Base-by-base conservation (phyloP, 192 early-diverging fungal genomes). In the Spizellomyces sp. region DNA sequence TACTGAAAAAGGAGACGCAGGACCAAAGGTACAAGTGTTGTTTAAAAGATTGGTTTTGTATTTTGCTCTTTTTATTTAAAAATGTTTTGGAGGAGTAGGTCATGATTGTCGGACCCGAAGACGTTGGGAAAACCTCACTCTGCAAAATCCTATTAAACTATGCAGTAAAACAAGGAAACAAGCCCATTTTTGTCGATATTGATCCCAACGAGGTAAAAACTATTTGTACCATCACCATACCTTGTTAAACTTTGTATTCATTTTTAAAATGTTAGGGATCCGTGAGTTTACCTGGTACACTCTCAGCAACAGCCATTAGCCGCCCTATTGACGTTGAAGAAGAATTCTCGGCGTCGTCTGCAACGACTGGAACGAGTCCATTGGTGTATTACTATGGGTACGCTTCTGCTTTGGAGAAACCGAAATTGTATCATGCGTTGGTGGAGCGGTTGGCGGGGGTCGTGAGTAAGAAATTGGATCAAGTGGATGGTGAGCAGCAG, bases 341-440 rank as follows among this genome's bases (percentile, higher is more conserved):
- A 54, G 82, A 82, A 9, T 91, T 98, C 70, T 83, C 86, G 22
- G 89, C 89, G 0, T 86, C 90, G 1, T 85, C 90, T 48, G 86
- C 88, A 14, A 85, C 85, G 47, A 87, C 88, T 8, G 83, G 87
- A 0, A 90, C 86, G 4, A 87, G 90, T 66, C 95, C 98, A 21
- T 62, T 98, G 9, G 90, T 89, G 9, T 95, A 91, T 72, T 98
- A 97, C 78, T 98, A 93, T 79, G 98, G 98, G 44, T 91, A 92
- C 65, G 75, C 89, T 15, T 83, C 81, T 21, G 89, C 91, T 0
- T 70, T 74, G 8, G 93, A 95, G 9, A 98, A 98, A 76, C 66
- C 84, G 42, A 90, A 89, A 67, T 77, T 96, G 60, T 99, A 95
- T 73, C 86, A 84, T 21, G n/a, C 86, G 8, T 75, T 96, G 44